Percentiles rank a stretch among this genome's conserved stretches.
phyloP scores from a whole-genome alignment of 2,329 filamentous ascomycete genomes.

The Pseudogymnoascus sp. region DNA sequence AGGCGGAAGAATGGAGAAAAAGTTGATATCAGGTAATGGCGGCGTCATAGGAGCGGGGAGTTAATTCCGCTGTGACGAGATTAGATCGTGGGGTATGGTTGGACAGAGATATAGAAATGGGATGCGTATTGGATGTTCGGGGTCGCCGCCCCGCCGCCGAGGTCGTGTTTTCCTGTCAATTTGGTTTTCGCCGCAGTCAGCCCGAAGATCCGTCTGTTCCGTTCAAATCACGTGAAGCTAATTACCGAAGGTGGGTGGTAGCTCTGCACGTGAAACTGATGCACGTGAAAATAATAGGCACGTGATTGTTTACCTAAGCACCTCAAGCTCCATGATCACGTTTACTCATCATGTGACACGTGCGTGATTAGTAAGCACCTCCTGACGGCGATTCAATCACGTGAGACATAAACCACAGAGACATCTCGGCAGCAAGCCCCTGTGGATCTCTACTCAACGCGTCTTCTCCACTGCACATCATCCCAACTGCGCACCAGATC shows the following conservation, averaged over 20 bases:
- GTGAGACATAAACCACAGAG: neutral
- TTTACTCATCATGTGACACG: neutral
- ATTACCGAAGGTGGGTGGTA: neutral
- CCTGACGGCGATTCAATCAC: neutral
- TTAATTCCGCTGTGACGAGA: neutral
- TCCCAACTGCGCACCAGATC: neutral
- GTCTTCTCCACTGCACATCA: neutral
- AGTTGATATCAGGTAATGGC: neutral
- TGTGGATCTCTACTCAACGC: neutral
- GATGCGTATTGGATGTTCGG: neutral
- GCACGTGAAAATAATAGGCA: neutral
- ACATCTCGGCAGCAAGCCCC: neutral
- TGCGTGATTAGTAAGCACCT: neutral
- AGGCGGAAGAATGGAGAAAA: neutral
- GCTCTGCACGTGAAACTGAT: neutral
- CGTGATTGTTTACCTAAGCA: neutral
- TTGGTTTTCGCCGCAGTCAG: neutral
- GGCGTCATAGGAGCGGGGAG: neutral
- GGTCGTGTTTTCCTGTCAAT: neutral
- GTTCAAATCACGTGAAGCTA: neutral
- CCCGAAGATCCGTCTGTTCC: neutral
- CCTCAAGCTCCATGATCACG: neutral
- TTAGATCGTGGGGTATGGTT: neutral
- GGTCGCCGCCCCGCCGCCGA: neutral
- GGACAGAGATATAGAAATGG: neutral